Evolutionary conservation across 2,329 filamentous ascomycete genomes (phyloP).

Genomic region (Ceratocystiopsis brevicomis): DNA sequence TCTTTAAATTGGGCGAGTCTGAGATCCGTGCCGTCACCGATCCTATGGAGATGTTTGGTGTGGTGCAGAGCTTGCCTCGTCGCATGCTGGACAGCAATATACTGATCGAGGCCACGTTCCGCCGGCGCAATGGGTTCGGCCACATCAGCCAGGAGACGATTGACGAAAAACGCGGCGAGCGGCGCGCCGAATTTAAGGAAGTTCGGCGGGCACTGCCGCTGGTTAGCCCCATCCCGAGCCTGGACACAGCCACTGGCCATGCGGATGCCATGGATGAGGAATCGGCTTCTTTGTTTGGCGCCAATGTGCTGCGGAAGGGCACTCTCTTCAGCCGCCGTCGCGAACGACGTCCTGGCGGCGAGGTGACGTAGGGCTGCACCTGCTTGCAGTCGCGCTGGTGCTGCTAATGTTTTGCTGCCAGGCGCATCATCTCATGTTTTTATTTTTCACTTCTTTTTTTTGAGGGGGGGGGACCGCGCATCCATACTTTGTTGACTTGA

Average conservation of each 20-base stretch:
- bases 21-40: slow-evolving; percentile 66
- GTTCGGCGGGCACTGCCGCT: slow-evolving; percentile 14
- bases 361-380: slow-evolving; percentile 14
- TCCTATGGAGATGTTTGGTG: slow-evolving; percentile 89
- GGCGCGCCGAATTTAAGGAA: slow-evolving; percentile 32
- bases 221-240: no score
- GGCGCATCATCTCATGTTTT: neutral
- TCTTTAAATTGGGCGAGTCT: slow-evolving; percentile 73
- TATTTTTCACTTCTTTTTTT: neutral
- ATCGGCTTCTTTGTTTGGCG: no score
- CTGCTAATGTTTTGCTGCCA: neutral
- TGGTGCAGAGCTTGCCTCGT: slow-evolving; percentile 74
- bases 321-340: slow-evolving; percentile 26
- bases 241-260: no score
- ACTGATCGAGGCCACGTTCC: slow-evolving; percentile 68
- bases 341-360: slow-evolving; percentile 16
- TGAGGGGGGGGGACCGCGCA: no score
- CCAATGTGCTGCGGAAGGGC: slow-evolving; percentile 19
- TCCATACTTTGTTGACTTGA: neutral
- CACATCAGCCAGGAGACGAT: slow-evolving; percentile 68
- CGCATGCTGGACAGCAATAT: slow-evolving; percentile 63
- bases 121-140: slow-evolving; percentile 59
- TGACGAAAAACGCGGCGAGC: slow-evolving; percentile 54
- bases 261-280: no score
- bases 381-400: neutral